Conservation (phyloP, 1,284 basidiomycete genomes). For the Fomitopsis palustris region DNA sequence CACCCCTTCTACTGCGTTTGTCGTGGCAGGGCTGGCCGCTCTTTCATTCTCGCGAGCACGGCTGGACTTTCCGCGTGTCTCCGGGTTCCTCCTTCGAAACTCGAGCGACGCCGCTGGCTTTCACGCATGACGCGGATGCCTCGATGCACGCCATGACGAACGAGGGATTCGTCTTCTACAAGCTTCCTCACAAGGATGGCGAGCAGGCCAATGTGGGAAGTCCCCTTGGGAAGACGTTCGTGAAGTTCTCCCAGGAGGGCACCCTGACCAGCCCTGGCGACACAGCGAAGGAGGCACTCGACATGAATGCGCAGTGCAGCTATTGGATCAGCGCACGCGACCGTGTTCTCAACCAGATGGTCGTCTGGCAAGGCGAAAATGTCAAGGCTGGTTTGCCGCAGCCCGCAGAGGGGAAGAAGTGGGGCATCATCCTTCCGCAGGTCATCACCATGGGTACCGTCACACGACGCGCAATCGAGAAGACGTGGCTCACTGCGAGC, state of each 20-base stretch:
- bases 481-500: constrained; percentile 97
- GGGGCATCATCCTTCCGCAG: constrained; percentile 93
- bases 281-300: constrained; percentile 81
- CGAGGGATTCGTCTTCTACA: constrained; percentile 70
- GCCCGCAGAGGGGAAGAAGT: constrained; percentile 44
- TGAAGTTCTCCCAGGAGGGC: constrained; percentile 85
- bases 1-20: constrained; percentile 84
- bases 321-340: constrained; percentile 98
- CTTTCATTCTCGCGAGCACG: constrained; percentile 84
- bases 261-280: constrained; percentile 76
- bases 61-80: constrained; percentile 88
- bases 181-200: constrained; percentile 95
- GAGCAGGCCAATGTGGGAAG: constrained; percentile 93
- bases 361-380: constrained; percentile 79
- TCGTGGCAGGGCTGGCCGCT: constrained; percentile 90
- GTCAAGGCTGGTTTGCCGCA: constrained; percentile 28
- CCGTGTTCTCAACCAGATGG: constrained; percentile 91
- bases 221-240: constrained; percentile 87
- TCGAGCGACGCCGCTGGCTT: constrained; percentile 45
- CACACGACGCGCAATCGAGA: constrained; percentile 95
- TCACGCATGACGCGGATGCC: constrained; percentile 62
- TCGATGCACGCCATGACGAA: constrained; percentile 41
- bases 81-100: constrained; percentile 30
- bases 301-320: constrained; percentile 93
- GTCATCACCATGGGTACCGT: constrained; percentile 99